phyloP scores from a whole-genome alignment of 106 monocot genomes.

The Apostasia shenzhenica region DNA sequence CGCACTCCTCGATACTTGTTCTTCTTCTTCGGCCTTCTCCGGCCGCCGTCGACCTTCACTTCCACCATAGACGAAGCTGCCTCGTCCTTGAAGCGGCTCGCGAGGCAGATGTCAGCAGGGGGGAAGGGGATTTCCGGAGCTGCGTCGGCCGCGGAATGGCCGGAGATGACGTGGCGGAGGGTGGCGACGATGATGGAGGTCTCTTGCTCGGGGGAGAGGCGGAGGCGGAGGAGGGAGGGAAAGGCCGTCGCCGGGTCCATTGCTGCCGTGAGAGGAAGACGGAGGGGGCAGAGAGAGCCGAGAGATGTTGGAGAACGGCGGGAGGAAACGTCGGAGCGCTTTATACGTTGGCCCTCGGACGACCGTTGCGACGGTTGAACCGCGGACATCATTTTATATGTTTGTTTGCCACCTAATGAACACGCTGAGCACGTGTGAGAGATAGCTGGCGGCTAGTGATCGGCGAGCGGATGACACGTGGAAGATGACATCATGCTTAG shows the following conservation, averaged over 20 bases:
- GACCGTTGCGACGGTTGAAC: neutral
- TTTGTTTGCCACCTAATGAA: too few relatives aligned
- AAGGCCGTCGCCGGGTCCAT: neutral
- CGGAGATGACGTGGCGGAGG: neutral
- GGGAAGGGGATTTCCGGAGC: neutral
- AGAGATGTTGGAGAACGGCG: neutral
- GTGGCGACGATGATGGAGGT: conserved; percentile 1
- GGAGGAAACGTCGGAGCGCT: neutral
- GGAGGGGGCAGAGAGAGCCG: neutral
- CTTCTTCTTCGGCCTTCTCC: neutral
- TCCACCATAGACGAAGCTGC: neutral
- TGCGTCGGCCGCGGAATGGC: neutral
- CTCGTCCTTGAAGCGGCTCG: neutral
- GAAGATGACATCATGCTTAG: neutral
- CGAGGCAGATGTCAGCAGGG: neutral
- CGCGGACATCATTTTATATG: neutral
- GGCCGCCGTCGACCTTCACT: neutral
- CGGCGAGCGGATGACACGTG: neutral
- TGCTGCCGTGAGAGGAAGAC: neutral
- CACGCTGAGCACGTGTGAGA: neutral
- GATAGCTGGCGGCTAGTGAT: neutral
- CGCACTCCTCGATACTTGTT: conserved; percentile 3
- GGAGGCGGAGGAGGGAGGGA: neutral
- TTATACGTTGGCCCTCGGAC: neutral
- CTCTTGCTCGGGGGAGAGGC: neutral